A percentile compares a stretch with the other conserved stretches of the same genome.
Evolutionary conservation across 306 rosid genomes (phyloP).

Genomic region (Dalbergia cochinchinensis): DNA sequence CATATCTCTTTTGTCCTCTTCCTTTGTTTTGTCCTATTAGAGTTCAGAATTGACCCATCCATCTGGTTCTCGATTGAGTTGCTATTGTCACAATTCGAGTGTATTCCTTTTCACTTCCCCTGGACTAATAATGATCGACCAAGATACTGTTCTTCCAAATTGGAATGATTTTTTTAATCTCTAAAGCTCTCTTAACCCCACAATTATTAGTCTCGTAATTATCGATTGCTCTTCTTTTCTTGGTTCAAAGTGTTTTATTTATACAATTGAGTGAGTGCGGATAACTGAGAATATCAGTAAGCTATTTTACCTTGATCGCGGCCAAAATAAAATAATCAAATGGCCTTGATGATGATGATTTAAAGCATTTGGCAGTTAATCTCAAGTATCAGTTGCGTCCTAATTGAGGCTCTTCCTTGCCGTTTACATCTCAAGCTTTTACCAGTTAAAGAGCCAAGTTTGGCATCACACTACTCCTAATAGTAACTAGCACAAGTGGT

Average conservation of each 20-base stretch:
- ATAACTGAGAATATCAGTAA: not conserved
- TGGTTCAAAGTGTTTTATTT: not conserved
- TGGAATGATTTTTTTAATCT: not conserved
- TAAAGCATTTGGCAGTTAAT: not conserved
- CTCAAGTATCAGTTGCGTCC: not conserved
- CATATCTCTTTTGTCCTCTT: constrained; percentile 47
- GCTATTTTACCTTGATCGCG: too few species aligned
- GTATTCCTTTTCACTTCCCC: not conserved
- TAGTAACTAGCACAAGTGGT: constrained; percentile 12
- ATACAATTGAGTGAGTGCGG: not conserved
- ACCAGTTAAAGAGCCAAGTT: not conserved
- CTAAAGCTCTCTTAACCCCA: not conserved
- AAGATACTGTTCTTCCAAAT: not conserved
- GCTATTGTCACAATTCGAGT: not conserved
- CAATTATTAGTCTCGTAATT: not conserved
- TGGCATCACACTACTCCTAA: constrained; percentile 1
- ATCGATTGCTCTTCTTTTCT: too few species aligned
- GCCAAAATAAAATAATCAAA: not conserved
- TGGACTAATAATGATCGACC: not conserved
- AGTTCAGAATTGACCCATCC: not conserved
- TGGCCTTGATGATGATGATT: not conserved
- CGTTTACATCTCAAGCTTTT: not conserved
- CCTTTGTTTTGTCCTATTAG: constrained; percentile 41
- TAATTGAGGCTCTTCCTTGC: not conserved
- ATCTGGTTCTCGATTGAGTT: not conserved